These are phyloP conservation scores for Didymella glomerata DNA, from an alignment of 2,329 filamentous ascomycete genomes.

Conservation along the genomic window DNA sequence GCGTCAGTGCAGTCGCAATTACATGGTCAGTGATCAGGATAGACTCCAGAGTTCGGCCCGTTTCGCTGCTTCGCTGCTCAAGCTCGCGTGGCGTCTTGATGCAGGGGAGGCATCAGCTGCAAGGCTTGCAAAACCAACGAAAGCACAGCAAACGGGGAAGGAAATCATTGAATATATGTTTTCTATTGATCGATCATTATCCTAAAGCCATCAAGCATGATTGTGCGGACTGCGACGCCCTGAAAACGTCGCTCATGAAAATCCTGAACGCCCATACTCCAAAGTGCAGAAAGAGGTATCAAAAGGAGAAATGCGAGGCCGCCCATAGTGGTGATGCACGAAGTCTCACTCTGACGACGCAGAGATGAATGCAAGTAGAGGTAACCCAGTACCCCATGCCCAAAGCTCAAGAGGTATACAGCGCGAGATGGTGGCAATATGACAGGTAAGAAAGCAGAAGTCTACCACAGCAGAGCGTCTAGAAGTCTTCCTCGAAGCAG, in stretches of 20 bases:
- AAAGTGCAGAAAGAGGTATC: slow-evolving; percentile 28
- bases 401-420: slow-evolving; percentile 36
- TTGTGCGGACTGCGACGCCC: slow-evolving; percentile 10
- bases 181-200: slow-evolving; percentile 28
- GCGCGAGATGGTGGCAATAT: slow-evolving; percentile 33
- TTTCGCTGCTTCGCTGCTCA: slow-evolving; percentile 7
- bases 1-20: not conserved
- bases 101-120: not conserved
- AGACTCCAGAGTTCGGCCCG: slow-evolving; percentile 2
- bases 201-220: slow-evolving; percentile 26
- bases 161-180: slow-evolving; percentile 14
- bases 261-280: slow-evolving; percentile 28
- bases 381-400: slow-evolving; percentile 36
- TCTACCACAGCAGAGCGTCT: slow-evolving; percentile 54
- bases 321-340: slow-evolving; percentile 15
- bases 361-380: slow-evolving; percentile 39
- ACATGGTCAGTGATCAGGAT: not conserved
- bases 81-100: slow-evolving; percentile 7
- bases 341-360: slow-evolving; percentile 43
- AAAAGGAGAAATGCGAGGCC: slow-evolving; percentile 17
- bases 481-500: slow-evolving; percentile 96
- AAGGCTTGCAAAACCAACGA: not conserved
- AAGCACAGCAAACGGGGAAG: not conserved
- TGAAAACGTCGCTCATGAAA: slow-evolving; percentile 25
- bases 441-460: slow-evolving; percentile 25